Base-by-base conservation (phyloP, 1,284 basidiomycete genomes). In the Cutaneotrichosporon cavernicola region DNA sequence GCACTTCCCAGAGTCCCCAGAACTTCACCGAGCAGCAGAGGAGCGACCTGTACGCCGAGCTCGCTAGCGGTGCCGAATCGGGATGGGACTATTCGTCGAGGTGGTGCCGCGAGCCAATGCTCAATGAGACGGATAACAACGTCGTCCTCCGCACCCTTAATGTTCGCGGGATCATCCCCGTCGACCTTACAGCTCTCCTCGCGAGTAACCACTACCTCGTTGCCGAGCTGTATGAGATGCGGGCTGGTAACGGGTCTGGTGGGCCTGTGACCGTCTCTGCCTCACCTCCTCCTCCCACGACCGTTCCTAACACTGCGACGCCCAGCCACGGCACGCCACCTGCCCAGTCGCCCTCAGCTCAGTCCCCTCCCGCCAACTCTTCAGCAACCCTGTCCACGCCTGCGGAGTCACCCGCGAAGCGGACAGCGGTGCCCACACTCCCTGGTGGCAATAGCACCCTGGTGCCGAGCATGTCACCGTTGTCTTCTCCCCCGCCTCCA, bases 21-120 rank as follows among this genome's bases (percentile, higher is more conserved):
- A 75, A 85, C 5, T 80, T 92, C 57, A 89, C 86, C 63, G 87
- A 87, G 22, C 80, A 83, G 1, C 80, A 89, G 73, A 83, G 85
- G 56, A 84, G 84, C 0, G 85, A 84, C 4, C 77, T 97, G n/a
- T 97, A 94, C 73, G 85, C 90, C n/a, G 89, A 96, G 76, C 85
- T 97, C 22, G 93, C 94, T 0, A 85, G 85, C 58, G 93, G 91
- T 51, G 94, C 92, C 1, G 93, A 97, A 82, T 86, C 85, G 13
- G 92, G 80, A 7, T 81, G 76, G 75, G 80, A 81, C 70, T 82
- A 81, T 65, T 71, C 73, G 10, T 70, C 75, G 22, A 73, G 88
- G 40, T 86, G 83, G 80, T 77, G 85, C 61, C 80, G 81, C 49
- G 71, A 83, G 55, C 85, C 83, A 49, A 77, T 83, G 69, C 83